Conservation (phyloP, 2,329 filamentous ascomycete genomes). For the Fusarium stilboides region DNA sequence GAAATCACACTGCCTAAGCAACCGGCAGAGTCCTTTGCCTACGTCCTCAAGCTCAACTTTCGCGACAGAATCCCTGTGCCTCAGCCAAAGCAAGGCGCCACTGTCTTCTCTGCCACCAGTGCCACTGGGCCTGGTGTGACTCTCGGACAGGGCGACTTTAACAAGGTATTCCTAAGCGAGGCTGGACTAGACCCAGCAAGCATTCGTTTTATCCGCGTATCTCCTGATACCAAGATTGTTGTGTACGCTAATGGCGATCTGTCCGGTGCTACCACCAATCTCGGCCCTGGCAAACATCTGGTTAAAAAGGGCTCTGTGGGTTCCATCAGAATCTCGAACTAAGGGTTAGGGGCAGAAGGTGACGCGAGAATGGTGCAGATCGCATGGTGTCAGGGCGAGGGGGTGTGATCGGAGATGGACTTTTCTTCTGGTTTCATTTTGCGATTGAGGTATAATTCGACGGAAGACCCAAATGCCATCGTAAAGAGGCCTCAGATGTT, state of each 20-base stretch:
- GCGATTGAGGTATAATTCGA: too few species aligned
- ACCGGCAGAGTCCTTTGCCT: slow-evolving; percentile 7
- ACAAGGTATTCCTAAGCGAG: slow-evolving; percentile 10
- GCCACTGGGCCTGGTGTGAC: slow-evolving; percentile 1
- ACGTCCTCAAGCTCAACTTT: slow-evolving; percentile 14
- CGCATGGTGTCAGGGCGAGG: too few species aligned
- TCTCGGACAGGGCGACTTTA: slow-evolving; percentile 7
- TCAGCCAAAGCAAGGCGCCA: not conserved
- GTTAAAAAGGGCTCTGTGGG: slow-evolving; percentile 9
- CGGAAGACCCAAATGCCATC: too few species aligned
- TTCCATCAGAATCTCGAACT: too few species aligned
- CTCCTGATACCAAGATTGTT: not conserved
- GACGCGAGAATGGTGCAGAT: too few species aligned
- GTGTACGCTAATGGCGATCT: not conserved
- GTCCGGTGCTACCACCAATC: not conserved
- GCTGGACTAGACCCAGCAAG: slow-evolving; percentile 2
- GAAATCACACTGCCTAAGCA: slow-evolving; percentile 7
- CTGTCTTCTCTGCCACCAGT: slow-evolving; percentile 4
- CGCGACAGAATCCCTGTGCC: slow-evolving; percentile 1
- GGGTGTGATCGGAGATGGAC: too few species aligned
- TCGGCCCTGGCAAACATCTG: not conserved
- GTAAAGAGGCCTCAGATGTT: too few species aligned
- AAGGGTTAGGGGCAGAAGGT: too few species aligned
- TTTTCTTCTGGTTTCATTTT: too few species aligned
- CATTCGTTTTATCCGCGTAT: slow-evolving; percentile 10